A percentile compares a stretch with the other conserved stretches of the same genome.
Conservation (phyloP, 192 early-diverging fungal genomes). For the Spizellomyces punctatus region DNA sequence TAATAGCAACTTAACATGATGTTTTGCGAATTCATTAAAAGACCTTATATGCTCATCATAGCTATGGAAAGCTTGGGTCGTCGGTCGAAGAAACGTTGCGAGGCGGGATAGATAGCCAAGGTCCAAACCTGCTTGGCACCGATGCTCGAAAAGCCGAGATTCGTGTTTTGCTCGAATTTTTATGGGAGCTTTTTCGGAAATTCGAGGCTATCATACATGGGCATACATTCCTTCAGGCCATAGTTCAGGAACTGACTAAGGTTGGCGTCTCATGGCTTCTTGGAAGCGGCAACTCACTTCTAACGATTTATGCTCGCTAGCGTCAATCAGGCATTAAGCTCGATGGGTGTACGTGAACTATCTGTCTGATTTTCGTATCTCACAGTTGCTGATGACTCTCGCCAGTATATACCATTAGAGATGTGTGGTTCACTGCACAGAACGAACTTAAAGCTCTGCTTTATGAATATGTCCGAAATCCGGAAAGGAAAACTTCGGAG, state of each 20-base stretch:
- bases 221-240: slow-evolving; percentile 26
- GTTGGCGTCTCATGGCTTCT: no score
- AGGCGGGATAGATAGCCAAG: not conserved
- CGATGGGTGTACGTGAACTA: not conserved
- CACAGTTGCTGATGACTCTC: not conserved
- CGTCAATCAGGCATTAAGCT: not conserved
- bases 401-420: slow-evolving; percentile 46
- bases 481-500: slow-evolving; percentile 24
- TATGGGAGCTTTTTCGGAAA: slow-evolving; percentile 40
- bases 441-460: slow-evolving; percentile 59
- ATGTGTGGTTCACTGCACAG: slow-evolving; percentile 55
- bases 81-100: not conserved
- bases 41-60: not conserved
- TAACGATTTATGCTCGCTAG: no score
- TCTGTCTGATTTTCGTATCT: not conserved
- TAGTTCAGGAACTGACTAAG: not conserved
- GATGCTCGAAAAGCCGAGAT: slow-evolving; percentile 23
- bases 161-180: slow-evolving; percentile 32
- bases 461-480: slow-evolving; percentile 53
- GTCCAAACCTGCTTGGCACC: slow-evolving; percentile 35
- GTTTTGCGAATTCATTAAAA: not conserved
- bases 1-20: not conserved
- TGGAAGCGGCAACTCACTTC: no score
- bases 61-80: not conserved
- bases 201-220: slow-evolving; percentile 44